These are phyloP conservation scores for Magnaporthiopsis incrustans DNA, from an alignment of 2,329 filamentous ascomycete species.

Conservation along the genomic window DNA sequence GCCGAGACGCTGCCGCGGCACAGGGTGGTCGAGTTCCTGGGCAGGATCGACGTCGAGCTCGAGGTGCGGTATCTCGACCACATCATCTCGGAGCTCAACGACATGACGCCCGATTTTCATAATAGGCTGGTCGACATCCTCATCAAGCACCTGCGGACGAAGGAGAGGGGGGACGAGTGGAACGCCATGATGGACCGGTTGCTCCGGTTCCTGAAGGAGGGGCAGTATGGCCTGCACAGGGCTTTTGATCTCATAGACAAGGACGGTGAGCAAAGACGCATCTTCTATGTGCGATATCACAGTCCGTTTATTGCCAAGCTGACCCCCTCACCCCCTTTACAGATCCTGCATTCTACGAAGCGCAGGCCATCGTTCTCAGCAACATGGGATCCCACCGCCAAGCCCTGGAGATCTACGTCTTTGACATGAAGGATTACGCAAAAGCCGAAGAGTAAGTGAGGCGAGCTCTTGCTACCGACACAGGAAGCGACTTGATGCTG, in stretches of 20 bases:
- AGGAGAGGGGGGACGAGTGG: conserved; percentile 34
- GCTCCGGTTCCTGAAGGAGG: conserved; percentile 62
- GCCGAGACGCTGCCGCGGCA: conserved; percentile 80
- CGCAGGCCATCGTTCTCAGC: conserved; percentile 81
- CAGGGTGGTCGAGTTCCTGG: conserved; percentile 66
- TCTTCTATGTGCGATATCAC: background rate
- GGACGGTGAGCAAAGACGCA: conserved; percentile 51
- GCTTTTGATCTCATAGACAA: conserved; percentile 71
- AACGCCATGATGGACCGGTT: conserved; percentile 56
- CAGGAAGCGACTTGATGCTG: background rate
- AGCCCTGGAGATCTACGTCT: conserved; percentile 95
- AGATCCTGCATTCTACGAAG: conserved; percentile 84
- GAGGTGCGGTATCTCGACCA: conserved; percentile 84
- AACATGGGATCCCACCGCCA: conserved; percentile 96
- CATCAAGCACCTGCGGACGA: conserved; percentile 46
- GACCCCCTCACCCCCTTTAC: background rate
- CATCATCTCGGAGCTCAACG: conserved; percentile 78
- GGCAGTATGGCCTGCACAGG: conserved; percentile 70
- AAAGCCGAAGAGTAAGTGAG: conserved; percentile 83
- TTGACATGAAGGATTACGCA: conserved; percentile 75
- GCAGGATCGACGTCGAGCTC: conserved; percentile 58
- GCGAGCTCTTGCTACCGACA: background rate
- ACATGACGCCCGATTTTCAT: conserved; percentile 79
- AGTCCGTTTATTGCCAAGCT: conserved; percentile 3
- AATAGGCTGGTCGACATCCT: conserved; percentile 69